Evolutionary conservation across 169 alveolate genomes (phyloP), one percentile per base, ranked within the genome.

Genomic region (Sarcocystis neurona): DNA sequence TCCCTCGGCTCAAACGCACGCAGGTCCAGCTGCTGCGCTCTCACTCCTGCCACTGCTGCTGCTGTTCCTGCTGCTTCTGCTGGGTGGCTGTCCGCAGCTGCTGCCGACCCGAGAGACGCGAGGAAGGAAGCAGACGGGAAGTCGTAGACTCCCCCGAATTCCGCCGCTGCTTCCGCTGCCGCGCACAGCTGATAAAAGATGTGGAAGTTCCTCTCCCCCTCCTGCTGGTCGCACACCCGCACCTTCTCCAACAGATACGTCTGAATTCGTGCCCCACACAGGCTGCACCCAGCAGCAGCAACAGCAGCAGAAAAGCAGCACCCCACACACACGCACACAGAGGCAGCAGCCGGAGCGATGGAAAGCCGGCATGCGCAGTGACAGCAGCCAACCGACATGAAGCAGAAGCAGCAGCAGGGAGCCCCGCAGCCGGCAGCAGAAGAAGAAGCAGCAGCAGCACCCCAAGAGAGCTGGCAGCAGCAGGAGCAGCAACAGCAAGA

Each of bases 171-270:
- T 41, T 85, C 84, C 27, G 97, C 97, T 4, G 99, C 99, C 4
- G 97, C 95, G 46, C 97, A 84, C 20, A 97, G 92, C 92, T 98
- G 99, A 92, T 99, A 99, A 93, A 99, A 99, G 23, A 98, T 96
- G 93, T 99, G 99, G 89, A 96, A 99, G 89, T 97, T 98, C 58
- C 99, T 92, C 95, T 99, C 99, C 32, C 97, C 98, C 86, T 93
- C 94, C 91, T 96, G 98, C 90, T 98, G 98, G 77, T 94, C 94
- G 32, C 98, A 97, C 8, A 99, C 98, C 44, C 99, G 93, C 37
- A 99, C 99, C 93, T 98, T 98, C 92, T 99, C 99, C 84, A 99
- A 92, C 39, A 99, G 93, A 93, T 98, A 99, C 46, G 99, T 98
- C 78, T 94, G 94, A n/a, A 98, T 98, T 18, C 96, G 91, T 0